Percentiles rank a stretch among this genome's conserved stretches.
These are phyloP conservation scores for Garcia nutans DNA, from an alignment of 345 rosid species.

Conservation along the genomic window DNA sequence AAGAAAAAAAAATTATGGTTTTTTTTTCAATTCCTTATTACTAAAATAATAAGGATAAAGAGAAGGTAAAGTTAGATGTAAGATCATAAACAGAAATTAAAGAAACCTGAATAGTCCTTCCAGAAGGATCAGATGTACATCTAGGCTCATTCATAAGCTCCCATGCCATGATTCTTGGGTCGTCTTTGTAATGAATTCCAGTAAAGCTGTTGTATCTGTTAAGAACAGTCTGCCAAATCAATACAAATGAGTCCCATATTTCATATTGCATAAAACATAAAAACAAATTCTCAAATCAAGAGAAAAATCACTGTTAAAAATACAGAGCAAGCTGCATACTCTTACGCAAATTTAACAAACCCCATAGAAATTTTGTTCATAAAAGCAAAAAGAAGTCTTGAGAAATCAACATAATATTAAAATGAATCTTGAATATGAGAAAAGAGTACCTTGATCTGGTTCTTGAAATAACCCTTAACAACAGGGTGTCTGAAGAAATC, in stretches of 20 bases:
- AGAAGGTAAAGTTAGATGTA: neutral
- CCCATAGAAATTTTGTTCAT: neutral
- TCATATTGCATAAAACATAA: neutral
- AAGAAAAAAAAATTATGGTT: no score
- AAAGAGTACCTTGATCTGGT: slow-evolving; percentile 21
- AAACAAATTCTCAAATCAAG: neutral
- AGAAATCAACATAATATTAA: neutral
- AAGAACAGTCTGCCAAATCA: slow-evolving; percentile 30
- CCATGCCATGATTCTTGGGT: slow-evolving; percentile 39
- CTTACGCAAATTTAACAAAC: neutral
- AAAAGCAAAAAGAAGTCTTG: neutral
- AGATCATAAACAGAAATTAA: no score
- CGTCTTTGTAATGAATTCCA: slow-evolving; percentile 31
- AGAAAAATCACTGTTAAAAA: no score
- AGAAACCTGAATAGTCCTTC: slow-evolving; percentile 33
- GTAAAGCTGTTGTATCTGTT: slow-evolving; percentile 31
- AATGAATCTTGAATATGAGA: neutral
- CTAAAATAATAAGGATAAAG: no score
- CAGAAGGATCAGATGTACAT: slow-evolving; percentile 35
- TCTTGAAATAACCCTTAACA: slow-evolving; percentile 31
- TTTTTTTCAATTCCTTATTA: no score
- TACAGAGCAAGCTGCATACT: neutral
- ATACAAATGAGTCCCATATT: neutral
- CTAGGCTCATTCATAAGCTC: slow-evolving; percentile 39
- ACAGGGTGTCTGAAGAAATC: slow-evolving; percentile 33